Evolutionary conservation across 371 early-diverging fungal genomes (phyloP).

Genomic region (Mortierella sp.): DNA sequence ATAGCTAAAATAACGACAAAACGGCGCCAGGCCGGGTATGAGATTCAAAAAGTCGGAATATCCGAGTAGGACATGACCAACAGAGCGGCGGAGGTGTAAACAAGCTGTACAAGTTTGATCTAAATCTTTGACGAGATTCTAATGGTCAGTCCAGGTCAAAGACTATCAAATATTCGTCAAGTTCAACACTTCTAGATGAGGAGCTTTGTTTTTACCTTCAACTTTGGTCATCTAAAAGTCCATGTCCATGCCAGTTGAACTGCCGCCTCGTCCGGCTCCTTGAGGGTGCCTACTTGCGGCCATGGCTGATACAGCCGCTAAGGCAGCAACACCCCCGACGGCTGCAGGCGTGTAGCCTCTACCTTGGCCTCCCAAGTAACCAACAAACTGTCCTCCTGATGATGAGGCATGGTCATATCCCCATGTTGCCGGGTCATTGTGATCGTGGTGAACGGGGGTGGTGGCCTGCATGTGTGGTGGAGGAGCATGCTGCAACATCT

Average conservation of each 20-base stretch:
- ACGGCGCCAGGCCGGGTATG: no score
- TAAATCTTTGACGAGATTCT: no score
- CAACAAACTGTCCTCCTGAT: conserved; percentile 21
- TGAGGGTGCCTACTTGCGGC: conserved; percentile 25
- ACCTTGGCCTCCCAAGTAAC: conserved; percentile 39
- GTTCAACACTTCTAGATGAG: no score
- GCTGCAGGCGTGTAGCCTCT: conserved; percentile 47
- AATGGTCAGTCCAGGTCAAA: no score
- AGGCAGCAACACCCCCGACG: conserved; percentile 47
- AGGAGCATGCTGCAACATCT: not conserved
- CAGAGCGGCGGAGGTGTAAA: no score
- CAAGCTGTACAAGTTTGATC: no score
- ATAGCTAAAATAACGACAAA: not conserved
- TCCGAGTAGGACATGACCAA: no score
- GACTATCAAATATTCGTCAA: no score
- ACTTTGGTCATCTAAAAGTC: conserved; percentile 10
- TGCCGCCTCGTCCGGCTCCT: conserved; percentile 9
- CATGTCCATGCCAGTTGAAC: conserved; percentile 42
- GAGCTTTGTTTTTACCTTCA: no score
- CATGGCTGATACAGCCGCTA: conserved; percentile 46
- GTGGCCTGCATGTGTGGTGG: conserved; percentile 1
- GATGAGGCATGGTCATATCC: conserved; percentile 7
- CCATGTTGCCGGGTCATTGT: conserved; percentile 52
- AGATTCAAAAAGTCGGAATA: not conserved
- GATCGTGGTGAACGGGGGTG: conserved; percentile 31